These are phyloP conservation scores for Neurospora sp. DNA, from an alignment of 2,329 filamentous ascomycete species.

Conservation along the genomic window DNA sequence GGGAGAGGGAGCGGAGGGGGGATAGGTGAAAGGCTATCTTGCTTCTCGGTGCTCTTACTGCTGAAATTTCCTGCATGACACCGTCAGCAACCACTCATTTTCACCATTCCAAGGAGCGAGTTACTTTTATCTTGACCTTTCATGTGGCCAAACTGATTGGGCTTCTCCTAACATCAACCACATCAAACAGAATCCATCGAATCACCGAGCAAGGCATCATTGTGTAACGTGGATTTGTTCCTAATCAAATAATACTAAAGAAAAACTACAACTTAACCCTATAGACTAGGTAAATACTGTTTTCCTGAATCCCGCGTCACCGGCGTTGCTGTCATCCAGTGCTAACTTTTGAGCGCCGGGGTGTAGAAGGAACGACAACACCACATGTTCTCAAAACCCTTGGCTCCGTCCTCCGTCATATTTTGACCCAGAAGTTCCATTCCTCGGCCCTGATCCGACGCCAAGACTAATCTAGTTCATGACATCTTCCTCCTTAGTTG, in stretches of 20 bases:
- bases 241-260: not conserved
- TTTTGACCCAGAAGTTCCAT: not conserved
- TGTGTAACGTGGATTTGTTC: not conserved
- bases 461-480: not conserved
- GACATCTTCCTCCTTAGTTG: not conserved
- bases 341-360: not conserved
- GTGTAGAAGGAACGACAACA: not conserved
- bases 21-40: constrained; percentile 7
- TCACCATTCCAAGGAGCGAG: not conserved
- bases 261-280: not conserved
- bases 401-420: not conserved
- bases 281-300: not conserved
- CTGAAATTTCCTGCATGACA: not conserved
- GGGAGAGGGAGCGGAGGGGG: constrained; percentile 22
- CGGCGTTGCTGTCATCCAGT: not conserved
- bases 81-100: not conserved
- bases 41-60: not conserved
- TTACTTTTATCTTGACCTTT: not conserved
- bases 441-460: not conserved
- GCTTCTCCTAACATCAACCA: not conserved
- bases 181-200: not conserved
- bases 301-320: not conserved
- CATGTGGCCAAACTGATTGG: not conserved
- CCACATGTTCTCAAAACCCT: not conserved
- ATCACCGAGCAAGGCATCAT: not conserved